Percentiles rank a stretch among this genome's conserved stretches.
Conservation (phyloP, 2,329 filamentous ascomycete species). For the Hypoxylon sp. region DNA sequence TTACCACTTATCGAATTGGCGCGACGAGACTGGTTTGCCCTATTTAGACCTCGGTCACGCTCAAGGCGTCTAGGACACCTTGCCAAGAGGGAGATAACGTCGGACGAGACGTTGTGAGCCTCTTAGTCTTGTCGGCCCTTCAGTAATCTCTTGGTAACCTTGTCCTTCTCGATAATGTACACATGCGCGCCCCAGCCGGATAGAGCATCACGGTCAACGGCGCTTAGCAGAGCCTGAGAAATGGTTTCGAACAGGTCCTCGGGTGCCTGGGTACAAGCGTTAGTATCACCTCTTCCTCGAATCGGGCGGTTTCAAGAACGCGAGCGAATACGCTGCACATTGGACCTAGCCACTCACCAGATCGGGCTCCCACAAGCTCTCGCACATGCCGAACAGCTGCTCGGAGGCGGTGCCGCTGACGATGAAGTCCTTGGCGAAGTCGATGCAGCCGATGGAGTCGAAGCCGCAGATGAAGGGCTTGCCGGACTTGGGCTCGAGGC, state of each 20-base stretch:
- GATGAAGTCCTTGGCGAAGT: conserved; percentile 99
- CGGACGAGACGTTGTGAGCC: conserved; percentile 7
- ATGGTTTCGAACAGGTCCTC: conserved; percentile 99
- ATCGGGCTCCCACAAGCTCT: conserved; percentile 97
- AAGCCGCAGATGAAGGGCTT: conserved; percentile 99
- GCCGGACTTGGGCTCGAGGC: conserved; percentile 92
- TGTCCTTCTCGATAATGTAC: conserved; percentile 99
- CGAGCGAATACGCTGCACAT: neutral
- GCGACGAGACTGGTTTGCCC: conserved; percentile 1
- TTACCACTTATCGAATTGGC: neutral
- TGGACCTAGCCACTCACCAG: conserved; percentile 70
- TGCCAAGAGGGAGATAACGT: neutral
- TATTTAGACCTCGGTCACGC: neutral
- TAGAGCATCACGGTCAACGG: conserved; percentile 94
- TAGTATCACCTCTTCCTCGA: neutral
- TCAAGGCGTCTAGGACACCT: neutral
- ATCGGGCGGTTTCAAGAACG: neutral
- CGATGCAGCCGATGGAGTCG: conserved; percentile 98
- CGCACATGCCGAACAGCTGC: conserved; percentile 98
- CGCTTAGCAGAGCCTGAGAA: conserved; percentile 94
- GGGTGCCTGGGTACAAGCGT: conserved; percentile 69
- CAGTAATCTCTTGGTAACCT: conserved; percentile 98
- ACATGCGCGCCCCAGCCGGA: conserved; percentile 99
- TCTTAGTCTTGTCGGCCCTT: conserved; percentile 94
- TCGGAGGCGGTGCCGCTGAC: conserved; percentile 96